Evolutionary conservation across 495 filamentous ascomycete species (phyloP), one percentile per base, ranked within the genome.

Genomic region (Aspergillus panamensis): DNA sequence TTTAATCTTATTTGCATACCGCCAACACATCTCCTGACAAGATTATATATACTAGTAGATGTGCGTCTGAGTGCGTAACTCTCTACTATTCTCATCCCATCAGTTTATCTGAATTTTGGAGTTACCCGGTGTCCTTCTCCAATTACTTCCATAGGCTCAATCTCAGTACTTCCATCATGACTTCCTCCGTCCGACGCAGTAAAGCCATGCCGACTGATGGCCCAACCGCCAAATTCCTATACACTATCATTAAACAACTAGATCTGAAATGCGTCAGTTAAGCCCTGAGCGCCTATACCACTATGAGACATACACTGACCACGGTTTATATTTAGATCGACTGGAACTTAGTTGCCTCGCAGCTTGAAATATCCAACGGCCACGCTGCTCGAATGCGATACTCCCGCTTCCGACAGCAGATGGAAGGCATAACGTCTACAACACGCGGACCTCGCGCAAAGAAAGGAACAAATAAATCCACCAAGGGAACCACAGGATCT

Each of bases 371-470:
- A 56, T 87, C 87, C 60, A 92, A 91, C 65, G 88, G 87, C 64
- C 88, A 92, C 69, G 88, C 88, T 8, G 87, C 88, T 31, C 86
- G 88, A 45, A 92, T 92, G 88, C 86, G 88, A 33, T 92, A 83
- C 69, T 85, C 83, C 19, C 84, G 88, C 40, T 89, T 90, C 74
- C 75, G 74, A 56, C 75, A 80, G 57, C 80, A 83, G 51, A 84
- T 84, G 77, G 82, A 85, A 55, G 79, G 79, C 20, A 69, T 59
- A 8, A 57, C 62, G 3, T 52, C 72, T 12, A 62, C 52, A 6
- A 58, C 69, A 8, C 53, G 63, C 35, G 45, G 55, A 4, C 53
- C 65, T 12, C 63, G 60, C 3, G 55, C 67, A 13, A 70, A 62
- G 40, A 73, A 68, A 51, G 6, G 51, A 7, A 47, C 58, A 5